These are phyloP conservation scores for Raphanus sativus DNA, from an alignment of 345 rosid genomes.

Conservation along the genomic window DNA sequence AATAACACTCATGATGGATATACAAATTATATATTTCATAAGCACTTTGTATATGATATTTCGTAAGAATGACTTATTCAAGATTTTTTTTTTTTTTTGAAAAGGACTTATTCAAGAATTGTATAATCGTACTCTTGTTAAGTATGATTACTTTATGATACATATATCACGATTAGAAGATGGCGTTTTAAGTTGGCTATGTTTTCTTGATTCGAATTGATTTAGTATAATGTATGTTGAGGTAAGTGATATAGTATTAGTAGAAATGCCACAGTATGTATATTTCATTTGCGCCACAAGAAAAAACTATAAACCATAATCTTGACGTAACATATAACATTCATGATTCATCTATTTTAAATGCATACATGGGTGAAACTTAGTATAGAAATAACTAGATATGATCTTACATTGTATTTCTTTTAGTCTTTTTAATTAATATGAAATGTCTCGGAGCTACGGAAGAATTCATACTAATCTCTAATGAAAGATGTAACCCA, in stretches of 20 bases:
- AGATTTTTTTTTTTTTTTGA: too few species aligned
- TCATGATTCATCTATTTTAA: too few species aligned
- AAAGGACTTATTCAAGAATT: constrained; percentile 24
- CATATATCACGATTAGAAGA: not conserved
- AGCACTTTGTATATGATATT: constrained; percentile 5
- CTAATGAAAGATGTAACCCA: too few species aligned
- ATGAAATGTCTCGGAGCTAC: too few species aligned
- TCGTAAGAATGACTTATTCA: constrained; percentile 21
- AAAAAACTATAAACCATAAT: not conserved
- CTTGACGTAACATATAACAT: not conserved
- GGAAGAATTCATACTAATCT: too few species aligned
- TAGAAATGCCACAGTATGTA: not conserved
- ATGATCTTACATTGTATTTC: too few species aligned
- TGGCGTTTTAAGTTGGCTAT: not conserved
- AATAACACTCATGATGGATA: constrained; percentile 24
- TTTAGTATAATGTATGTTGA: not conserved
- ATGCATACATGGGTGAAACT: too few species aligned
- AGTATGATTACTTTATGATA: constrained; percentile 3
- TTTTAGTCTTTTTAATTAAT: too few species aligned
- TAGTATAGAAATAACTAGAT: too few species aligned
- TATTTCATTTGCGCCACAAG: not conserved
- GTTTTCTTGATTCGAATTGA: not conserved
- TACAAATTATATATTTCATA: constrained; percentile 5
- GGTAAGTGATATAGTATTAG: not conserved
- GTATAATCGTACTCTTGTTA: not conserved